Evolutionary conservation across 2,329 filamentous ascomycete species (phyloP).

Genomic region (Meredithiella fracta): DNA sequence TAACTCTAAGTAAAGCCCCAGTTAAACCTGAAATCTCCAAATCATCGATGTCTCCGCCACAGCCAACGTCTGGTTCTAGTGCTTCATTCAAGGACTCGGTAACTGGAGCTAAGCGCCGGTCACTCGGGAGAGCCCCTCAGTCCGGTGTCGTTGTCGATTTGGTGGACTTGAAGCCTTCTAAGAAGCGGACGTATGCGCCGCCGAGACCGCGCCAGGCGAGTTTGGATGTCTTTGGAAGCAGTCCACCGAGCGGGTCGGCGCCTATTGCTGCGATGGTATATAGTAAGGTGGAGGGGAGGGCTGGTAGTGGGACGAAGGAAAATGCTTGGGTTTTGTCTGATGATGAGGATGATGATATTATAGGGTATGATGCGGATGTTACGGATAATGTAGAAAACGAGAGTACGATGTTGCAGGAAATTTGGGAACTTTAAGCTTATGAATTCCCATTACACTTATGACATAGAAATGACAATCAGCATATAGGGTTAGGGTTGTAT

Average conservation of each 20-base stretch:
- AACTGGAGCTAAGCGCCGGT: neutral
- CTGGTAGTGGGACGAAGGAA: neutral
- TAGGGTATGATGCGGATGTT: neutral
- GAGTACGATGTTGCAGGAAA: neutral
- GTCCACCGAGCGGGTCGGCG: constrained; percentile 1
- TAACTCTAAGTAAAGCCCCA: neutral
- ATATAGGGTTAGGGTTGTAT: neutral
- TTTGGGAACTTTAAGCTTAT: neutral
- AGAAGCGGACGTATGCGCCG: constrained; percentile 5
- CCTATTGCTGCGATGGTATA: neutral
- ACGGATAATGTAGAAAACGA: neutral
- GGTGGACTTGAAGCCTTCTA: neutral
- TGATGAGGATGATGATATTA: neutral
- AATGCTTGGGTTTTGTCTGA: constrained; percentile 1
- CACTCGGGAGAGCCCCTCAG: neutral
- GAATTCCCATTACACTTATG: no score
- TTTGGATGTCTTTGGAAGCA: constrained; percentile 11
- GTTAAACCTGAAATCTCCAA: neutral
- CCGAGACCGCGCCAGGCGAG: constrained; percentile 4
- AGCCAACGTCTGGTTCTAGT: neutral
- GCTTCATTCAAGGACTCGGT: neutral
- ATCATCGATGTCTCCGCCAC: neutral
- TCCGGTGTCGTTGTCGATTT: neutral
- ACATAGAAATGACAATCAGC: no score
- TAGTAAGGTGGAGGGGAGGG: neutral